Base-by-base conservation (phyloP, 176 grass and related monocot genomes). In the Rhynchospora breviuscula region DNA sequence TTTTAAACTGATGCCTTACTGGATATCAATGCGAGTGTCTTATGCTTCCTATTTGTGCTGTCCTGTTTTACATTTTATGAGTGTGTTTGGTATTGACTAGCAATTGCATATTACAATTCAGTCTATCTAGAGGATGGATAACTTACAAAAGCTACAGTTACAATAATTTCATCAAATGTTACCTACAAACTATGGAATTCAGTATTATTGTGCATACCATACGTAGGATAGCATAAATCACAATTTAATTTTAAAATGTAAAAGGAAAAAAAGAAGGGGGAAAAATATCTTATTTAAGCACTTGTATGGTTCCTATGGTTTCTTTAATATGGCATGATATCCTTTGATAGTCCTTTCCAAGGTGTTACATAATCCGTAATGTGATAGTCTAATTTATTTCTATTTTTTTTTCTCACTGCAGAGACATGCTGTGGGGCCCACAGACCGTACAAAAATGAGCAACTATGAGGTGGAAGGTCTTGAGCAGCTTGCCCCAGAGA, bases 401-500 rank as follows among this genome's bases (percentile, higher is more conserved):
- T 63, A 4, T 40, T 40, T 40, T 5, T 40, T 40, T 40, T 40
- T 54, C 54, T 59, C 84, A 21, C 17, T 75, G 47, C 70, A 93
- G 93, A 62, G 64, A 10, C 89, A 89, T 35, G 71, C 88, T 63
- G 51, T 81, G 43, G 67, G 79, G 29, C 60, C 71, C 52, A 76
- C 63, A 19, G 73, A 76, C 45, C 80, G 11, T 63, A 71, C 62
- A 48, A 87, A 87, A 77, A 81, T 67, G 48, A 60, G 52, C 83
- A 87, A 88, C 66, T 58, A 81, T 84, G 82, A 90, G 59, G 80
- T 69, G 19, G 89, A 94, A 83, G 69, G 57, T 9, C 69, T 92
- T 29, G 93, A 97, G 53, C 85, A 85, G 22, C 78, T 90, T 84
- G 31, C 86, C 78, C 49, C 89, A 26, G 87, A 94, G 51, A 86